Base-by-base conservation (phyloP, 257 asterid genomes). In the Schizonepeta tenuifolia region DNA sequence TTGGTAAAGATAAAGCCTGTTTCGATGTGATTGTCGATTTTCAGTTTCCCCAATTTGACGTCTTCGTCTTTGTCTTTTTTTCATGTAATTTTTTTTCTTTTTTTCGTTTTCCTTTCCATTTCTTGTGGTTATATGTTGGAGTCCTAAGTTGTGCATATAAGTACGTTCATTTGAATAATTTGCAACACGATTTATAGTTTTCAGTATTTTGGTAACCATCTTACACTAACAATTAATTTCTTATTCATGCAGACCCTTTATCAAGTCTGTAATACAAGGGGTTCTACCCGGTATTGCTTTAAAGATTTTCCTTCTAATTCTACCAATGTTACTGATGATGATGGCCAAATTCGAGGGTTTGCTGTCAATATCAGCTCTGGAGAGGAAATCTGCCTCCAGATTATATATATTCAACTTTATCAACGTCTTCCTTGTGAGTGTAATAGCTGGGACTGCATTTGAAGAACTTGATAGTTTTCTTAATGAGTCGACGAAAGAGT, bases 261-360 rank as follows among this genome's bases (percentile, higher is more conserved):
- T 95, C 90, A 95, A 95, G 93, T 81, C 97, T 70, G 84, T 95
- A 61, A 90, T 94, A 75, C 96, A 89, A 81, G 99, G 99, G 54
- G 83, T 94, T 76, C 84, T 94, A 31, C 99, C 99, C n/a, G 99
- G 99, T 72, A 85, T 94, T 79, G 98, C 93, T 67, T 78, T 95
- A 86, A 95, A 95, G 88, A 85, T 95, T 64, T 95, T 95, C 86
- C 96, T 95, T 74, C 86, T 91, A 68, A 71, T 95, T 44, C 89
- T 95, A 61, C 99, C 99, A 9, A 69, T 88, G 17, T 86, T 95
- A 72, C 86, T 95, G 77, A 95, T 90, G 97, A 79, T 86, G 33
- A 90, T 95, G 98, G 86, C 99, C 66, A 92, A 85, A 84, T 87
- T 95, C 22, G 99, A 95, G 81, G 99, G 99, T 14, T 87, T 84